Evolutionary conservation across 257 asterid species (phyloP).

Genomic region (Solanum gandarillasii): DNA sequence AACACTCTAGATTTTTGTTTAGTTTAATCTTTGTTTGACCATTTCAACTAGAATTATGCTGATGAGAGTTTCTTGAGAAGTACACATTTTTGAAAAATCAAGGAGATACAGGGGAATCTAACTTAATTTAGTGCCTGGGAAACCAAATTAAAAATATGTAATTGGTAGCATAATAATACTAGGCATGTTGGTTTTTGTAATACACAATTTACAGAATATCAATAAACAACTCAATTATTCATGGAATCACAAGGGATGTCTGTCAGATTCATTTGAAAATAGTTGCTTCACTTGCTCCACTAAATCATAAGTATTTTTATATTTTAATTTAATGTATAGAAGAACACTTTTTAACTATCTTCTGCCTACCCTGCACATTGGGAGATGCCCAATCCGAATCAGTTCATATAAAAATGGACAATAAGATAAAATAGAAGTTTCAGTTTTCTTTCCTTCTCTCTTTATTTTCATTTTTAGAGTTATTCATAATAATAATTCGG

Average conservation of each 20-base stretch:
- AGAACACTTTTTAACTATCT: conserved; percentile 5
- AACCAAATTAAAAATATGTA: conserved; percentile 1
- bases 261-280: conserved; percentile 48
- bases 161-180: background rate
- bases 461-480: too few species aligned
- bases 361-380: conserved; percentile 30
- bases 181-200: conserved; percentile 15
- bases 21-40: conserved; percentile 4
- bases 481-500: conserved; percentile 1
- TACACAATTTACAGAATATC: conserved; percentile 13
- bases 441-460: background rate
- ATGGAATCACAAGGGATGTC: conserved; percentile 45
- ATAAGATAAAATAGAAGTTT: conserved; percentile 76
- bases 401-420: conserved; percentile 22
- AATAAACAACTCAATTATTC: conserved; percentile 32
- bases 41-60: background rate
- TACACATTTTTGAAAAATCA: background rate
- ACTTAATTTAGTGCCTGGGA: conserved; percentile 10
- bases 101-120: conserved; percentile 1
- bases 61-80: background rate
- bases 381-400: conserved; percentile 14
- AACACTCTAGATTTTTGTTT: background rate
- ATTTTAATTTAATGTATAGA: background rate
- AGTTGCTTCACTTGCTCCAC: conserved; percentile 32
- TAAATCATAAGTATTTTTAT: conserved; percentile 1